Percentiles rank a stretch among this genome's conserved stretches.
These are phyloP conservation scores for Metschnikowia drakensbergensis DNA, from an alignment of 805 yeast genomes.

Conservation along the genomic window DNA sequence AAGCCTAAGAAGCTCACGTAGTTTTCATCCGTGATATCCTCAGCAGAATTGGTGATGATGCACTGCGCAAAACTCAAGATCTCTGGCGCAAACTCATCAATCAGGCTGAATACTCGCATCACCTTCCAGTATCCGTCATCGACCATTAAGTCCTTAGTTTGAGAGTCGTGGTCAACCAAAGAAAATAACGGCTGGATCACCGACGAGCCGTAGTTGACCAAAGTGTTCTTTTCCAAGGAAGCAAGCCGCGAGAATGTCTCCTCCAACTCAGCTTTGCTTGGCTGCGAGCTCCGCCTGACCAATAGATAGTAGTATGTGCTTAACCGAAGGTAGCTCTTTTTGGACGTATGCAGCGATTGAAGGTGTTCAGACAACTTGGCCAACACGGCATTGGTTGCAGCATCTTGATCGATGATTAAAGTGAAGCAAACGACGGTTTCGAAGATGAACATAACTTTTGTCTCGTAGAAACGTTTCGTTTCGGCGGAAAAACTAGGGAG, in stretches of 20 bases:
- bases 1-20: constrained; percentile 67
- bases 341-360: constrained; percentile 21
- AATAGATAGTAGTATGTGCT: constrained; percentile 50
- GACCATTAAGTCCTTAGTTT: constrained; percentile 31
- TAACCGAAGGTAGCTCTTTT: constrained; percentile 40
- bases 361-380: constrained; percentile 13
- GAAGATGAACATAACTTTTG: constrained; percentile 45
- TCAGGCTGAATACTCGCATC: constrained; percentile 46
- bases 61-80: constrained; percentile 48
- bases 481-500: constrained; percentile 28
- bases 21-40: constrained; percentile 44
- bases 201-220: constrained; percentile 43
- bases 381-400: constrained; percentile 18
- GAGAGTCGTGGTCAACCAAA: constrained; percentile 40
- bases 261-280: constrained; percentile 16
- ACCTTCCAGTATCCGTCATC: constrained; percentile 52
- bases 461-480: constrained; percentile 41
- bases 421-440: constrained; percentile 42
- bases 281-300: constrained; percentile 27
- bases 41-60: constrained; percentile 31
- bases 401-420: constrained; percentile 26
- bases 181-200: constrained; percentile 48
- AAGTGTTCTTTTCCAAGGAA: constrained; percentile 39
- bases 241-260: constrained; percentile 5
- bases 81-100: constrained; percentile 37